Conservation (phyloP, 2,329 filamentous ascomycete genomes). For the Exophiala alcalophila region DNA sequence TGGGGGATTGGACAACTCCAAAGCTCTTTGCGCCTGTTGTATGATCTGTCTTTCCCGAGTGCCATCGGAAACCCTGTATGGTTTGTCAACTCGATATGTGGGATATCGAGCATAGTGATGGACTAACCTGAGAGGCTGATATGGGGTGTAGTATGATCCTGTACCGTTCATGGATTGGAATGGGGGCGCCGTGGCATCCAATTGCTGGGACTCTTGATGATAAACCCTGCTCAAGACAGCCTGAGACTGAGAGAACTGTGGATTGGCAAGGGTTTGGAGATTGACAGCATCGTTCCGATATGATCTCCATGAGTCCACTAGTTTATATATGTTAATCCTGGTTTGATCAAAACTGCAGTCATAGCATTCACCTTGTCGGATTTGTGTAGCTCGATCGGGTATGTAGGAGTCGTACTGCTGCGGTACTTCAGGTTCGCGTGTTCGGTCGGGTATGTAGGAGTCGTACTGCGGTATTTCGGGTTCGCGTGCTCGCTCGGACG, state of each 20-base stretch:
- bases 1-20: background rate
- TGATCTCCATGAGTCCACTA: slow-evolving; percentile 30
- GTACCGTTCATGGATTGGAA: background rate
- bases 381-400: slow-evolving; percentile 7
- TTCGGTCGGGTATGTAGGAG: slow-evolving; percentile 5
- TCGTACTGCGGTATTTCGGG: slow-evolving; percentile 1
- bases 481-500: slow-evolving; percentile 4
- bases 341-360: slow-evolving; percentile 11
- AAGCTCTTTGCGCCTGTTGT: slow-evolving; percentile 8
- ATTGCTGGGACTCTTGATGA: background rate
- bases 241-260: background rate
- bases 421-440: too few relatives aligned
- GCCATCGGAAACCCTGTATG: slow-evolving; percentile 25
- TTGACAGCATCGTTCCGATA: slow-evolving; percentile 23
- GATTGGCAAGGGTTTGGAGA: slow-evolving; percentile 17
- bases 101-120: slow-evolving; percentile 28
- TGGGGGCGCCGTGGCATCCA: slow-evolving; percentile 5
- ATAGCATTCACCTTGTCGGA: slow-evolving; percentile 27
- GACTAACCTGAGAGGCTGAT: slow-evolving; percentile 29
- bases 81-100: slow-evolving; percentile 31
- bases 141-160: slow-evolving; percentile 8
- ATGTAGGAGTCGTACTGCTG: slow-evolving; percentile 1
- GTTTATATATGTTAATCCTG: slow-evolving; percentile 28
- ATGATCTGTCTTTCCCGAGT: slow-evolving; percentile 13
- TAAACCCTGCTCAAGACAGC: background rate